Base-by-base conservation (phyloP, 164 flowering plant genomes). In the Vitis amurensis region DNA sequence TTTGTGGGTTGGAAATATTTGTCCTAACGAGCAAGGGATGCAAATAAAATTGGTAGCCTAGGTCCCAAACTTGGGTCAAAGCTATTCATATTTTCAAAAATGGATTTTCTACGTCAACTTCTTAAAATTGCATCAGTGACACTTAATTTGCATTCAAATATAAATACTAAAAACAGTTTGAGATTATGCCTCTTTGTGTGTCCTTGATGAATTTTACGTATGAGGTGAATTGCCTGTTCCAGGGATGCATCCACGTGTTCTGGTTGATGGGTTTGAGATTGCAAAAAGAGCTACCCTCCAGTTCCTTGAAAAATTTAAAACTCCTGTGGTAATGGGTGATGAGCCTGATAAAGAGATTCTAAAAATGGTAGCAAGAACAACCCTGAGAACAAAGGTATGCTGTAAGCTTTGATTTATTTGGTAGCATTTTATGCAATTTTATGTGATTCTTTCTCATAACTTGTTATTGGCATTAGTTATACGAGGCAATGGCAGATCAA, bases 191-290 rank as follows among this genome's bases (percentile, higher is more conserved):
- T 71, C 50, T 47, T 13, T 52, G 12, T 23, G 16, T 70, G 3
- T 0, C 5, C 30, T 8, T 61, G 5, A 2, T 57, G 19, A 71
- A 50, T 47, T 66, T 48, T 64, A 16, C 53, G 27, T 50, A 12
- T 31, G 44, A 31, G 44, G 44, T 31, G 44, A 31, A 31, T 31
- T 73, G 57, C 60, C 63, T 61, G 14, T 69, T 78, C 8, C 78
- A 96, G 99, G 99, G 37, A 93, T 93, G 98, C 99, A 93, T 83
- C 98, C 99, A 29, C 98, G 99, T 66, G 93, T 93, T 10, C 58
- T 96, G 76, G 99, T 96, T 68, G 99, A 96, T 89, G 99, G 99
- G 64, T 92, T 96, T 84, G 98, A 96, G 73, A 93, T 96, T 79
- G 98, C 99, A 12, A 96, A 96, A 79, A 84, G 84, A 79, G 99